A percentile compares a stretch with the other conserved stretches of the same genome.
phyloP scores from a whole-genome alignment of 108 stramenopile genomes.

The Stephanodiscus minutulus region DNA sequence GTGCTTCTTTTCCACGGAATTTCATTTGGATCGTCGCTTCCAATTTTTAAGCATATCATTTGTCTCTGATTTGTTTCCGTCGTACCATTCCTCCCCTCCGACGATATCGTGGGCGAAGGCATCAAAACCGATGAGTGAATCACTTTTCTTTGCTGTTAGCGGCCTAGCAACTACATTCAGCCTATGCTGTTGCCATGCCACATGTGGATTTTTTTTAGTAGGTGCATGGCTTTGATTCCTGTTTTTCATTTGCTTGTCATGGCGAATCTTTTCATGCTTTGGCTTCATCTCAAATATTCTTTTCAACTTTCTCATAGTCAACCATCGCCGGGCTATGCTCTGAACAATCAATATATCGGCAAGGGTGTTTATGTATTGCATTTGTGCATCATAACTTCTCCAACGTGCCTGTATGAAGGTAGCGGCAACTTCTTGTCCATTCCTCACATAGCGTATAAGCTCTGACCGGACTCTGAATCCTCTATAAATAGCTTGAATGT shows the following conservation, averaged over 20 bases:
- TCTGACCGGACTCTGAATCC: slow-evolving; percentile 52
- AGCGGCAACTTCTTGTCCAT: slow-evolving; percentile 54
- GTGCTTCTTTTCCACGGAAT: not conserved
- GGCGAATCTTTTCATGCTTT: slow-evolving; percentile 4
- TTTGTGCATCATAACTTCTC: slow-evolving; percentile 61
- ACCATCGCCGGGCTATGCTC: slow-evolving; percentile 68
- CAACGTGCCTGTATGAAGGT: slow-evolving; percentile 65
- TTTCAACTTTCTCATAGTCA: slow-evolving; percentile 26
- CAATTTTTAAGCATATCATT: slow-evolving; percentile 42
- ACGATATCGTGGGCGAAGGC: slow-evolving; percentile 15
- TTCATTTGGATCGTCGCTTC: slow-evolving; percentile 25
- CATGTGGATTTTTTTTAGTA: slow-evolving; percentile 3
- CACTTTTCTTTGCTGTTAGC: not conserved
- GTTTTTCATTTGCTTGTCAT: slow-evolving; percentile 13
- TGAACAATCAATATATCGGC: slow-evolving; percentile 68
- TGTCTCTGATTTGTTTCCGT: slow-evolving; percentile 45
- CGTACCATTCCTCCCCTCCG: slow-evolving; percentile 29
- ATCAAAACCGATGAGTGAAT: slow-evolving; percentile 22
- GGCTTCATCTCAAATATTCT: slow-evolving; percentile 4
- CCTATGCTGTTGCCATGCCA: slow-evolving; percentile 20
- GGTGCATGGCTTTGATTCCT: slow-evolving; percentile 2
- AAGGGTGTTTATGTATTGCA: slow-evolving; percentile 60
- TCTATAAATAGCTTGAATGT: slow-evolving; percentile 64
- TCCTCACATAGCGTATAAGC: slow-evolving; percentile 28
- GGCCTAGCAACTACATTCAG: slow-evolving; percentile 18